A percentile compares a stretch with the other conserved stretches of the same genome.
Conservation (phyloP, 352 stramenopile species). For the Globisporangium barbulae region DNA sequence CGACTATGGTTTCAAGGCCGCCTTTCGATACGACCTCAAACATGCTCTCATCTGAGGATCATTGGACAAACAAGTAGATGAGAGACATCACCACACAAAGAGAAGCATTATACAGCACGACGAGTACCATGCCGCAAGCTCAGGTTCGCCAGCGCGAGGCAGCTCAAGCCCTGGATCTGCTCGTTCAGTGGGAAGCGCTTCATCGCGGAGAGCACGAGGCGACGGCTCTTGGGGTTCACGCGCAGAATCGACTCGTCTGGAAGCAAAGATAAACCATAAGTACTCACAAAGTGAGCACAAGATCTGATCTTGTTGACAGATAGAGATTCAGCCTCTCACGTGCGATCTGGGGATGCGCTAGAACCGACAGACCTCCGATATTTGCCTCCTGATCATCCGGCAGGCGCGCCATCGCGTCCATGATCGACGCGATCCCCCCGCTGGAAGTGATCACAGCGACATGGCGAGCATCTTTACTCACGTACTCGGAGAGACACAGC, state of each 20-base stretch:
- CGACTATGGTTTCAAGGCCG: conserved; percentile 40
- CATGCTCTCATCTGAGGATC: conserved; percentile 40
- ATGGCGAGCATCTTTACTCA: conserved; percentile 22
- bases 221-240: conserved; percentile 47
- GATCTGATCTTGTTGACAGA: too few relatives aligned
- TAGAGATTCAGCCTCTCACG: conserved; percentile 14
- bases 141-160: conserved; percentile 51
- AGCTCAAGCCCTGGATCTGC: conserved; percentile 49
- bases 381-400: conserved; percentile 49
- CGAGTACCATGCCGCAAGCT: conserved; percentile 45
- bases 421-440: conserved; percentile 39
- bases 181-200: conserved; percentile 52
- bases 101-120: not conserved
- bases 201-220: conserved; percentile 59
- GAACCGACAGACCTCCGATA: conserved; percentile 44
- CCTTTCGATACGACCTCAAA: conserved; percentile 54
- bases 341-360: conserved; percentile 52
- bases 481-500: conserved; percentile 40
- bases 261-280: not conserved
- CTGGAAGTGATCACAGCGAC: conserved; percentile 34
- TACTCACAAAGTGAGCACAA: not conserved
- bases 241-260: conserved; percentile 42
- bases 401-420: conserved; percentile 45
- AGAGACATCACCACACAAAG: not conserved
- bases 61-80: not conserved